These are phyloP conservation scores for Penicillium vulpinum DNA, from an alignment of 2,329 filamentous ascomycete genomes.

Conservation along the genomic window DNA sequence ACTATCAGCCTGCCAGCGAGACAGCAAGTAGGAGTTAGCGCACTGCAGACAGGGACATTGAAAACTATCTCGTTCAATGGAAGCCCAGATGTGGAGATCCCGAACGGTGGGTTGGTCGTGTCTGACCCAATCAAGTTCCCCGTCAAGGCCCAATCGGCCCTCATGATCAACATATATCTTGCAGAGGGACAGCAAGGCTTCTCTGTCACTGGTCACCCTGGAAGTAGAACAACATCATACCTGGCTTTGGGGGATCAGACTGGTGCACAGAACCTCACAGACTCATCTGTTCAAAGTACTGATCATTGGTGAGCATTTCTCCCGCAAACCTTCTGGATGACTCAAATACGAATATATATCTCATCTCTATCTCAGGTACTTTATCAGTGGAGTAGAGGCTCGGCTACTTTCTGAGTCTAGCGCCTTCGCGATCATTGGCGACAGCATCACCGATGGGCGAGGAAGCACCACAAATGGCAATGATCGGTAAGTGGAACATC, in stretches of 20 bases:
- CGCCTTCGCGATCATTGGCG: constrained; percentile 58
- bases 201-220: constrained; percentile 64
- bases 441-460: constrained; percentile 67
- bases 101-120: constrained; percentile 58
- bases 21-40: constrained; percentile 48
- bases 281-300: constrained; percentile 35
- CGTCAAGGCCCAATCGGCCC: constrained; percentile 52
- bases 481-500: constrained; percentile 44
- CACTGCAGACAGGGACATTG: constrained; percentile 55
- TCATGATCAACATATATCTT: constrained; percentile 62
- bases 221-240: constrained; percentile 63
- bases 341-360: not conserved
- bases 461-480: constrained; percentile 61
- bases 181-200: constrained; percentile 57
- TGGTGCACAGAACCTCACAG: constrained; percentile 48
- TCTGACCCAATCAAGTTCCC: constrained; percentile 62
- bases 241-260: constrained; percentile 61
- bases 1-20: constrained; percentile 56
- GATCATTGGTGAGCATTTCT: constrained; percentile 44
- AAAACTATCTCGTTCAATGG: constrained; percentile 61
- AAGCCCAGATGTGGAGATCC: constrained; percentile 51
- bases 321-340: no score
- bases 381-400: constrained; percentile 60
- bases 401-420: constrained; percentile 47
- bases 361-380: constrained; percentile 53